A percentile compares a stretch with the other conserved stretches of the same genome.
Evolutionary conservation across 805 yeast genomes (phyloP).

Genomic region (Dipodascus albidus): DNA sequence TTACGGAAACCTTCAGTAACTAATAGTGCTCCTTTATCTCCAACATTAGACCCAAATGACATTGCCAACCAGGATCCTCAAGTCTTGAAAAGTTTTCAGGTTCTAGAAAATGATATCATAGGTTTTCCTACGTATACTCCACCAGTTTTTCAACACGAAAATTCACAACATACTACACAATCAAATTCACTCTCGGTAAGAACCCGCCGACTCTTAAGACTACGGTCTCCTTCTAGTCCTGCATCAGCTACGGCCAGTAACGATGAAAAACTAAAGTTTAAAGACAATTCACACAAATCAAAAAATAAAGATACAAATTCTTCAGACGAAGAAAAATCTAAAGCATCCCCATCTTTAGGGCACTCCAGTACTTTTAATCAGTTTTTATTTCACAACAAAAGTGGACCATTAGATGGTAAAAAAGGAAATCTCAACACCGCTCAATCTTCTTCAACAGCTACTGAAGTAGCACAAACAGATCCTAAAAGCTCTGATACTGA

Average conservation of each 20-base stretch:
- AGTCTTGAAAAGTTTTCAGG: slow-evolving; percentile 1
- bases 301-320: not conserved
- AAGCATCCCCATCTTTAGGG: slow-evolving; percentile 9
- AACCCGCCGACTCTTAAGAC: slow-evolving; percentile 13
- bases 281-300: not conserved
- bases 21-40: slow-evolving; percentile 3
- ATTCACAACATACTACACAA: slow-evolving; percentile 1
- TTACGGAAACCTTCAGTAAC: not conserved
- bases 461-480: not conserved
- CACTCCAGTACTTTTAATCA: slow-evolving; percentile 1
- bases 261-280: not conserved
- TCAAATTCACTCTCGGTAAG: slow-evolving; percentile 2
- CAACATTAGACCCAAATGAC: slow-evolving; percentile 5
- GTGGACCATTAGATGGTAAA: not conserved
- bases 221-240: slow-evolving; percentile 24
- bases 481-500: slow-evolving; percentile 9
- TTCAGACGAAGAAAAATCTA: not conserved
- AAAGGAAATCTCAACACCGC: slow-evolving; percentile 4
- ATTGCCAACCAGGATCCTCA: slow-evolving; percentile 5
- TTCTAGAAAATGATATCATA: slow-evolving; percentile 2
- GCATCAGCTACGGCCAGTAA: not conserved
- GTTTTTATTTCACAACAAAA: slow-evolving; percentile 2
- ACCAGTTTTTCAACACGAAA: not conserved
- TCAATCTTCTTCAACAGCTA: not conserved
- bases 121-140: not conserved